These are phyloP conservation scores for Stenogyne calaminthoides DNA, from an alignment of 305 asterid genomes.

Conservation along the genomic window DNA sequence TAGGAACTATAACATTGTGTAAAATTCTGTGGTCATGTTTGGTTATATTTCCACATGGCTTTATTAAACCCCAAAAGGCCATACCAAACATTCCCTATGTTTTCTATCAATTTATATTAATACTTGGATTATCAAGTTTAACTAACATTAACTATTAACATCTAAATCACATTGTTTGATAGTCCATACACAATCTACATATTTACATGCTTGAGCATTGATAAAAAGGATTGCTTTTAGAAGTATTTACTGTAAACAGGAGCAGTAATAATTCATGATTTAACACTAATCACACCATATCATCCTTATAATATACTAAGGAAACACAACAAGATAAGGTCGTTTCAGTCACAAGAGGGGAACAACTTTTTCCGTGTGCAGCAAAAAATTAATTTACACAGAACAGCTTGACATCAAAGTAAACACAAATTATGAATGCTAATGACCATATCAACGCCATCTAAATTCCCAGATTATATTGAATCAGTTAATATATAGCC, in stretches of 20 bases:
- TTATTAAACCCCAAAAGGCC: not conserved
- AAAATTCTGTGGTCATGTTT: not conserved
- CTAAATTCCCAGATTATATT: not conserved
- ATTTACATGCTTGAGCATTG: not conserved
- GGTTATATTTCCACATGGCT: not conserved
- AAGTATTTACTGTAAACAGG: not conserved
- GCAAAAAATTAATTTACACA: not conserved
- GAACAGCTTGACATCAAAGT: not conserved
- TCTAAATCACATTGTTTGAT: not conserved
- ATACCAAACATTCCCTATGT: not conserved
- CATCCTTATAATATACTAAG: not conserved
- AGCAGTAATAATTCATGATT: not conserved
- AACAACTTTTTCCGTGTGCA: not conserved
- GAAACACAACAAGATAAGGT: not conserved
- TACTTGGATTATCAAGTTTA: not conserved
- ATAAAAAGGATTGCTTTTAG: not conserved
- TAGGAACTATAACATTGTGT: constrained; percentile 4
- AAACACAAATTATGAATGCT: not conserved
- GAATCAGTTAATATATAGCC: not conserved
- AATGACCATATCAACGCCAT: not conserved
- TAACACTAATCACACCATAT: not conserved
- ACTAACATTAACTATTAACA: not conserved
- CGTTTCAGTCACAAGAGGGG: not conserved
- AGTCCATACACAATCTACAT: not conserved
- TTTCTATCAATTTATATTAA: not conserved